These are phyloP conservation scores for Nicotiana rustica DNA, from an alignment of 305 asterid genomes.

Conservation along the genomic window DNA sequence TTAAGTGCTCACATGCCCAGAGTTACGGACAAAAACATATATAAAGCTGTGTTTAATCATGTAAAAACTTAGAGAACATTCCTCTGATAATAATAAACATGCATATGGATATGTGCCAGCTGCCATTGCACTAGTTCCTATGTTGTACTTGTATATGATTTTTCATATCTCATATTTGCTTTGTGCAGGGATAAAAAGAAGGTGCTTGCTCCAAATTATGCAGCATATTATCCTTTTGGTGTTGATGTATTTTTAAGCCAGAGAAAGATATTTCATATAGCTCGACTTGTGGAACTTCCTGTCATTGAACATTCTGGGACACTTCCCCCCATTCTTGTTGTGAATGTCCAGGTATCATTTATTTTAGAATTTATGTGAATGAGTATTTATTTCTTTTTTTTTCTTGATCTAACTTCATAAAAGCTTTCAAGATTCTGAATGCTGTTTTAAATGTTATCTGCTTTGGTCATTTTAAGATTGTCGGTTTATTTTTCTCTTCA, in stretches of 20 bases:
- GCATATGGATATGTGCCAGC: constrained; percentile 26
- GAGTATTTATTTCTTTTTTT: constrained; percentile 1
- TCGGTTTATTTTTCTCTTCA: constrained; percentile 5
- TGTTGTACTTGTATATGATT: constrained; percentile 3
- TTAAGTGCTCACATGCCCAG: constrained; percentile 14
- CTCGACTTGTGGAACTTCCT: constrained; percentile 89
- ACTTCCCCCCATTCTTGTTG: constrained; percentile 91
- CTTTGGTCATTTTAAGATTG: constrained; percentile 2
- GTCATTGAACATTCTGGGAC: constrained; percentile 57
- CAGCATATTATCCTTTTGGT: constrained; percentile 96
- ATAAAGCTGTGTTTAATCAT: constrained; percentile 2
- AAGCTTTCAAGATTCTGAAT: background rate
- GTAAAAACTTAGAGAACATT: background rate
- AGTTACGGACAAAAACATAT: background rate
- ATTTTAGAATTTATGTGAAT: background rate
- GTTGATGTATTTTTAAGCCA: constrained; percentile 86
- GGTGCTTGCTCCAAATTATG: constrained; percentile 75
- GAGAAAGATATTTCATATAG: constrained; percentile 83
- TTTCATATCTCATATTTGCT: constrained; percentile 9
- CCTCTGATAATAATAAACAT: background rate
- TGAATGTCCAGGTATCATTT: constrained; percentile 86
- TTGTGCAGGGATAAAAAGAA: constrained; percentile 87
- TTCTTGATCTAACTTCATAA: constrained; percentile 21
- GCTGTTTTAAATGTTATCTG: background rate
- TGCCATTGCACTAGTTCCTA: constrained; percentile 1